Base-by-base conservation (phyloP, 202 grass and related monocot genomes). In the Elaeis oleifera region DNA sequence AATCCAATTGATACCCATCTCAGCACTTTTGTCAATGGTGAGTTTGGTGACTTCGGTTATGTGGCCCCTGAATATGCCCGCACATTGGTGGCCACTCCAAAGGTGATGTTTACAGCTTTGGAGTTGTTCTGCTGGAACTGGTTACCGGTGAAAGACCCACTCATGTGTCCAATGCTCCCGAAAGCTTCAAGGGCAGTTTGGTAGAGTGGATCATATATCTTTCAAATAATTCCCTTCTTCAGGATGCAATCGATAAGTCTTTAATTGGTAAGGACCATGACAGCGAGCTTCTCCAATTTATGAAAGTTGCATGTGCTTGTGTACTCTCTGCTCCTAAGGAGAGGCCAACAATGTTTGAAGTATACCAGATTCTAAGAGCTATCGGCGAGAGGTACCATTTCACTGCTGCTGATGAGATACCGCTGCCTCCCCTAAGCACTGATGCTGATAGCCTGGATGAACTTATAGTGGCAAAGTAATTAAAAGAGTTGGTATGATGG, bases 281-380 rank as follows among this genome's bases (percentile, higher is more conserved):
- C 27, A 56, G 66, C n/a, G 90, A 95, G 72, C 29, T 90, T 54
- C 75, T 88, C 74, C 86, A 90, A 50, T 75, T 90, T 64, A 58
- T 95, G 65, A 95, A 95, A 86, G 75, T 95, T 0, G 86, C 86
- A 0, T 90, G 76, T 60, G 76, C 79, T 50, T 95, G 90, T 72
- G 85, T 79, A 4, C 60, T 87, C 14, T 59, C 80, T 31, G 69
- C 63, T 50, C 80, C 83, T 0, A 95, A 87, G 77, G 90, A 87
- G 66, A 84, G 90, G 72, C 90, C 90, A 1, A 96, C 90, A 16
- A 96, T 96, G 91, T 96, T 96, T 76, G 91, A 96, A 81, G 87
- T 90, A 39, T 88, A 85, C 59, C 87, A 85, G 60, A 79, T 96
- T 31, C 82, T 96, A 17, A 83, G 87, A 58, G 84, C 87, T 59